Evolutionary conservation across 2,329 filamentous ascomycete species (phyloP), one percentile per base, ranked within the genome.

Genomic region (Fusarium sp.): DNA sequence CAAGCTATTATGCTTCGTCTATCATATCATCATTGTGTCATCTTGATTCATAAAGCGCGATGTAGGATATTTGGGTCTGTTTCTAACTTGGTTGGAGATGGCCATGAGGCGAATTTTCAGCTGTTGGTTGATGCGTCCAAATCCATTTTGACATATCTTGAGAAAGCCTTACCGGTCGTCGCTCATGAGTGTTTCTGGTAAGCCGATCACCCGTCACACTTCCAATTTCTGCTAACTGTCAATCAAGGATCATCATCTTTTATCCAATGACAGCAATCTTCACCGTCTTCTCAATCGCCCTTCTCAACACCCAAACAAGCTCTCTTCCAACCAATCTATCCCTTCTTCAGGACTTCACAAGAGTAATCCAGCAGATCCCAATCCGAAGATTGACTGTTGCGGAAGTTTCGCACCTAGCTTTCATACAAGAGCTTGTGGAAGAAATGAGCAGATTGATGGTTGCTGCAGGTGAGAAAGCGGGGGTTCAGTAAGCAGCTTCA

Each of bases 171-270:
- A 0, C 51, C 59, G 4, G 51, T 34, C 0, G 22, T 64, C 0
- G 59, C 59, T 1, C 51, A 64, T 0, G 59, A 64, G 7, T 65
- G 59, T 6, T 65, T 65, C 6, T 65, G 61, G 58, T 57, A 20
- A 0, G 30, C 3, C 20, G 20, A 20, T 20, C 20, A 3, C 20
- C 20, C 20, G 20, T n/a, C n/a, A n/a, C n/a, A n/a, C n/a, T n/a
- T n/a, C n/a, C n/a, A n/a, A n/a, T n/a, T n/a, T n/a, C n/a, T n/a
- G n/a, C n/a, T n/a, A n/a, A n/a, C n/a, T n/a, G n/a, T n/a, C n/a
- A n/a, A n/a, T n/a, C n/a, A n/a, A 20, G 59, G 51, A 30, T 65
- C 4, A 44, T 64, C 6, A 62, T 65, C 2, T 65, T 65, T 1
- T 65, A 65, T 12, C 61, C 49, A 4, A 51, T 64, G 44, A 57